Percentiles rank a stretch among this genome's conserved stretches.
phyloP scores from a whole-genome alignment of 805 yeast species.

The Teunomyces aglyptinius region DNA sequence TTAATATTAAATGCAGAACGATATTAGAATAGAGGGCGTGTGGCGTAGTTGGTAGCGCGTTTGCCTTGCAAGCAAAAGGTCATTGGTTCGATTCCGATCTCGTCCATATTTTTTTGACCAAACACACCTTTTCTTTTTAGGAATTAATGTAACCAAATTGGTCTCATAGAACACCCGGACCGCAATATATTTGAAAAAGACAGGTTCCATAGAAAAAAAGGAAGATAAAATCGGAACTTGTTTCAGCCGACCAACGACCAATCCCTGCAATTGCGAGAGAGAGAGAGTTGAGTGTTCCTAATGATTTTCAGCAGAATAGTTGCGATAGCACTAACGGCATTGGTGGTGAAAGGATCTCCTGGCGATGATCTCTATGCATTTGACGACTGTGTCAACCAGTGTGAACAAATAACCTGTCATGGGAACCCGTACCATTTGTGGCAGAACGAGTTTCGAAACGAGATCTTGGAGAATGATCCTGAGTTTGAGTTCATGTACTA shows the following conservation, averaged over 20 bases:
- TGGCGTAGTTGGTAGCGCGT: conserved; percentile 85
- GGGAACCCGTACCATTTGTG: conserved; percentile 25
- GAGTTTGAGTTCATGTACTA: conserved; percentile 22
- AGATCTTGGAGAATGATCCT: conserved; percentile 12
- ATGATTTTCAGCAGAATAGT: background rate
- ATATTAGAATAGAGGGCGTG: conserved; percentile 49
- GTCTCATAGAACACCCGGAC: background rate
- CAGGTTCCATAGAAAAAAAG: background rate
- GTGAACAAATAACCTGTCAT: conserved; percentile 39
- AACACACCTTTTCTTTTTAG: background rate
- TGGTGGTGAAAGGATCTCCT: conserved; percentile 36
- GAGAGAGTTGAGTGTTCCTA: background rate
- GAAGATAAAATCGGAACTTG: background rate
- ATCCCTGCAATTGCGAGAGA: background rate
- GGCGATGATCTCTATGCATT: conserved; percentile 64
- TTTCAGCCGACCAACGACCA: background rate
- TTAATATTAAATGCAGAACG: no score
- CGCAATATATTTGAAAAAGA: background rate
- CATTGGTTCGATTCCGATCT: conserved; percentile 77
- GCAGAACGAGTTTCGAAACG: conserved; percentile 22
- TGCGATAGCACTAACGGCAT: background rate
- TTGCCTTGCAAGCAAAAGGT: conserved; percentile 77
- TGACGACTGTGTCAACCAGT: conserved; percentile 52
- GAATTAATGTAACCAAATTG: no score
- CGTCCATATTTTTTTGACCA: conserved; percentile 49